phyloP scores from a whole-genome alignment of 2,329 filamentous ascomycete genomes.

The Tolypocladium cylindrosporum region DNA sequence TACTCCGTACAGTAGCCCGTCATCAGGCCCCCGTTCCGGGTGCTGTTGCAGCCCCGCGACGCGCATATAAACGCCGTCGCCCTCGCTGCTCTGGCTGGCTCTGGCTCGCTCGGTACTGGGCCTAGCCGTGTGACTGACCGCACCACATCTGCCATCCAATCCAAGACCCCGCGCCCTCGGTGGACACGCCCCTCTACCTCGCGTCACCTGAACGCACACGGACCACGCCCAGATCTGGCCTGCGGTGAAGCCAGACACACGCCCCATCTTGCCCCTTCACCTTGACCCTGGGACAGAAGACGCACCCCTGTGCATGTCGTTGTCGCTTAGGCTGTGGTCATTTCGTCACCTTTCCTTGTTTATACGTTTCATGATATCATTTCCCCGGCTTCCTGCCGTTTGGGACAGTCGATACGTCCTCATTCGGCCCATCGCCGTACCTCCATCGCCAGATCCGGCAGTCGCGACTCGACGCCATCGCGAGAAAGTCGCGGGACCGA shows the following conservation, averaged over 20 bases:
- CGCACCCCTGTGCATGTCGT: background rate
- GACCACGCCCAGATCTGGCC: background rate
- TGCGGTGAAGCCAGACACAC: background rate
- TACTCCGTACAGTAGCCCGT: background rate
- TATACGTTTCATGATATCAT: background rate
- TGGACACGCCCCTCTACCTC: background rate
- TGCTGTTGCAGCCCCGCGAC: conserved; percentile 1
- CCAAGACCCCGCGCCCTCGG: background rate
- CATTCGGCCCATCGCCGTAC: background rate
- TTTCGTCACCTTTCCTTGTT: background rate
- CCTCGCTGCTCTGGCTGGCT: conserved; percentile 14
- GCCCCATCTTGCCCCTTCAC: background rate
- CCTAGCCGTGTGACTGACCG: background rate
- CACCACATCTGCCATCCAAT: background rate
- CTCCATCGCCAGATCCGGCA: background rate
- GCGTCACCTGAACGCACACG: background rate
- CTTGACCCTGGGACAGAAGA: background rate
- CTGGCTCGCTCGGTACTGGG: background rate
- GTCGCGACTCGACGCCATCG: background rate
- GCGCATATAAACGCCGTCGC: conserved; percentile 36
- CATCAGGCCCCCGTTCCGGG: background rate
- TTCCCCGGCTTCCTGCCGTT: background rate
- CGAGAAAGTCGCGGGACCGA: background rate
- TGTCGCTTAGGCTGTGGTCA: background rate
- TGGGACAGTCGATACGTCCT: background rate